Evolutionary conservation across 768 basidiomycete species (phyloP), one percentile per base, ranked within the genome.

Genomic region (Boletus vinaceobasis): DNA sequence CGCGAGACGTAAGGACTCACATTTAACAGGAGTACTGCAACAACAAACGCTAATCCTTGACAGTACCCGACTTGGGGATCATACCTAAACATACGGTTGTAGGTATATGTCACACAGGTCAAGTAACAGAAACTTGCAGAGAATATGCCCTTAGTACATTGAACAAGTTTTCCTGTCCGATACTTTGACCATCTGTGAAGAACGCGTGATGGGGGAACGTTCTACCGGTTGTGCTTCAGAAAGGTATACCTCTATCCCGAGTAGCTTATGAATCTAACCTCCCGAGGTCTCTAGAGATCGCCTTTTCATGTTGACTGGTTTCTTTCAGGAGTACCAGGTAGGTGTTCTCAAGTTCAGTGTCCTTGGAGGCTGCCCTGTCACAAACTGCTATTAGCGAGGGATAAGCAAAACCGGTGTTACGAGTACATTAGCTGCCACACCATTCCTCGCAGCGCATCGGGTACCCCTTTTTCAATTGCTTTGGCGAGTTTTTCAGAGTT

Each of bases 121-220:
- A 56, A 53, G 43, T 19, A 48, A 42, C 10, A 14, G 39, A 50
- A 33, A 70, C 88, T 65, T 74, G 93, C 85, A 98, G 69, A 21
- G 93, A 97, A 69, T 98, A 99, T 10, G 97, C 97, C 70, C 98
- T 98, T 32, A 98, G 78, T 35, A 99, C 95, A 66, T 98, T 98
- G 76, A 98, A 98, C 35, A 99, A 72, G 65, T 96, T 95, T 71
- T 98, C 96, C 69, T 98, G 95, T 2, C 97, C 97, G 27, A 95
- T 88, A 9, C 96, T 97, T 63, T 90, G 89, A 3, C 88, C 93
- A 61, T 97, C 90, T 40, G 84, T 93, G 71, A 98, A 99, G 75
- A 93, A 98, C 43, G 90, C 88, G 64, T 98, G 95, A 67, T 94
- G 90, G 26, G 97, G 97, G 73, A 99, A 98, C 4, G 97, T 99